Percentiles rank a stretch among this genome's conserved stretches.
phyloP scores from a whole-genome alignment of 2,329 filamentous ascomycete genomes.

The Massarina eburnea region DNA sequence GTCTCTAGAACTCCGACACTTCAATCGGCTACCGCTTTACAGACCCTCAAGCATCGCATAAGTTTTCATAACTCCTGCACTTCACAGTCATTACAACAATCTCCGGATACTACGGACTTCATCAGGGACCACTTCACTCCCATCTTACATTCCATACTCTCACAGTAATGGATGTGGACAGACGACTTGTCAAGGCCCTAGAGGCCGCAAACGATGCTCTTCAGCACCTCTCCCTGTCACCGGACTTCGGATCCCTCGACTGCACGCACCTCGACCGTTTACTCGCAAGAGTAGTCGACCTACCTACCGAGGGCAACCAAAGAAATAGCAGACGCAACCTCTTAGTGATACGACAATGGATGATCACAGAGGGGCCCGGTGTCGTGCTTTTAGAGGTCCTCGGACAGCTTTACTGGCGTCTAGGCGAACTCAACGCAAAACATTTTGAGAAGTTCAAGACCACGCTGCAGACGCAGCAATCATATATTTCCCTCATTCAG shows the following conservation, averaged over 20 bases:
- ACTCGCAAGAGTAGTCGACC: constrained; percentile 36
- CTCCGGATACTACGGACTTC: constrained; percentile 5
- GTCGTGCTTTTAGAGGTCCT: constrained; percentile 37
- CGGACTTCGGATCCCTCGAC: constrained; percentile 32
- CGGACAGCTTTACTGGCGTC: constrained; percentile 38
- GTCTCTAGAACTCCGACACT: constrained; percentile 15
- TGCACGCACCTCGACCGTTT: constrained; percentile 39
- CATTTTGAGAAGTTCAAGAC: constrained; percentile 40
- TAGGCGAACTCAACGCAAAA: constrained; percentile 40
- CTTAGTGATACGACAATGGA: constrained; percentile 38
- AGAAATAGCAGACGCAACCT: constrained; percentile 39
- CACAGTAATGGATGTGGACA: constrained; percentile 31
- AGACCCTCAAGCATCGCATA: constrained; percentile 13
- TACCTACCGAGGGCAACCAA: constrained; percentile 38
- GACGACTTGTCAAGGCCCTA: constrained; percentile 32
- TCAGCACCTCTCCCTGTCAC: constrained; percentile 37
- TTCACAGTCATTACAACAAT: constrained; percentile 6
- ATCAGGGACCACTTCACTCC: constrained; percentile 8
- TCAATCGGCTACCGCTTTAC: constrained; percentile 14
- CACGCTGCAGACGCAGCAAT: constrained; percentile 27
- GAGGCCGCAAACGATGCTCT: constrained; percentile 38
- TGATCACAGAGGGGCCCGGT: constrained; percentile 35
- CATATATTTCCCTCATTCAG: constrained; percentile 31
- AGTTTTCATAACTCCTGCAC: constrained; percentile 5
- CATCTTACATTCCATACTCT: constrained; percentile 3